Base-by-base conservation (phyloP, 768 basidiomycete genomes). In the Mycena amicta region DNA sequence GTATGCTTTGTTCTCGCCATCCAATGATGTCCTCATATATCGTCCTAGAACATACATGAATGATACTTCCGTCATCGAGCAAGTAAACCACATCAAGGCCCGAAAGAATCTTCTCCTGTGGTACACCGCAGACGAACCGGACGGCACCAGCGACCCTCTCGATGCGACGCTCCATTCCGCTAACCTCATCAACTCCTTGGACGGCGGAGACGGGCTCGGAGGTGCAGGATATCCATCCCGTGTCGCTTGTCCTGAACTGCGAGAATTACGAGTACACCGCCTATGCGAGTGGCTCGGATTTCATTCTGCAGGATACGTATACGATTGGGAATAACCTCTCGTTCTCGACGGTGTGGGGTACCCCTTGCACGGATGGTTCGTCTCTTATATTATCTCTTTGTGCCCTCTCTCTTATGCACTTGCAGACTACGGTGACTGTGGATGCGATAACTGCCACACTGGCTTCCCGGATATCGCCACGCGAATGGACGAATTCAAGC, bases 41-140 rank as follows among this genome's bases (percentile, higher is more conserved):
- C 62, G 15, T 62, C 62, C 31, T 61, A 81, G 85, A 66, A 82
- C 82, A 4, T 92, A 91, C 73, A 83, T 79, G 80, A 86, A 92
- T 69, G 62, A 72, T 6, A 79, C 83, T 5, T 77, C 81, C 1
- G 86, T 92, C 26, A 83, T 78, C 1, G 80, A 83, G 55, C 83
- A 93, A 73, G 90, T 93, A 20, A 84, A 86, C 57, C 72, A 72
- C 33, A 79, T 92, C 72, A 89, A 88, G 64, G 77, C 80, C 30
- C 80, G 87, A 1, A 78, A 84, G 0, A 92, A 90, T 62, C 79
- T 87, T 13, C 72, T 87, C n/a, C 73, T 86, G 1, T 88, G 85
- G 84, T 88, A 88, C 68, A 88, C 87, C 2, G 86, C 79, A 1
- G 86, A 89, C 55, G 87, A 89, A 66, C 87, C 84, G 0, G 83